Base-by-base conservation (phyloP, 768 basidiomycete genomes). In the Pleurotus citrinopileatus region DNA sequence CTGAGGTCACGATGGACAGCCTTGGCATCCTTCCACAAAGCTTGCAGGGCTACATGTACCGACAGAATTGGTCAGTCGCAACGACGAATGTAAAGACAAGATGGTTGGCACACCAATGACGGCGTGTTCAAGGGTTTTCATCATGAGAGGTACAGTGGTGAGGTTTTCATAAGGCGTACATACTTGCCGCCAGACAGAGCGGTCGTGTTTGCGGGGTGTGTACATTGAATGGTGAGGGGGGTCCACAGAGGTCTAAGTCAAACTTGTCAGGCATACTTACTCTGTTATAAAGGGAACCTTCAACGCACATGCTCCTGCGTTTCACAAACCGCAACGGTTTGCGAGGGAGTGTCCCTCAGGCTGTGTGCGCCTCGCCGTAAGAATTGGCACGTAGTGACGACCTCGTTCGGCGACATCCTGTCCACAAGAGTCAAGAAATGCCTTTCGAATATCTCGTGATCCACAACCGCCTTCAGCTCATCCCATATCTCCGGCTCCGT, bases 1-100 rank as follows among this genome's bases (percentile, higher is more conserved):
- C 45, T 47, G 15, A 47, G n/a, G 27, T 47, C 45, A 4, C 45
- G 45, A 29, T 47, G 45, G 13, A 47, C 28, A 32, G 45, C 45
- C n/a, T 5, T 27, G 9, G 45, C 25, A 20, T 13, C 45, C 23
- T 15, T 8, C 45, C 45, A 47, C 45, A 47, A 26, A 13, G 45
- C 45, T 7, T 29, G 7, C 4, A 47, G 27, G 26, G 45, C 45
- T 47, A 22, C 42, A 43, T 32, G 7, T 13, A 32, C n/a, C n/a
- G n/a, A n/a, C n/a, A n/a, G n/a, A n/a, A n/a, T n/a, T 32, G 29
- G 29, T 32, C 6, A 13, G 13, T 32, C 7, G 13, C 7, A 32
- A 32, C 6, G 29, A 32, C 29, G 29, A 32, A 43, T 15, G n/a
- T 8, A 22, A 25, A 43, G 25, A 43, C 8, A 42, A 10, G 42